Conservation (phyloP, 768 basidiomycete genomes). For the Lentinula raphanica region DNA sequence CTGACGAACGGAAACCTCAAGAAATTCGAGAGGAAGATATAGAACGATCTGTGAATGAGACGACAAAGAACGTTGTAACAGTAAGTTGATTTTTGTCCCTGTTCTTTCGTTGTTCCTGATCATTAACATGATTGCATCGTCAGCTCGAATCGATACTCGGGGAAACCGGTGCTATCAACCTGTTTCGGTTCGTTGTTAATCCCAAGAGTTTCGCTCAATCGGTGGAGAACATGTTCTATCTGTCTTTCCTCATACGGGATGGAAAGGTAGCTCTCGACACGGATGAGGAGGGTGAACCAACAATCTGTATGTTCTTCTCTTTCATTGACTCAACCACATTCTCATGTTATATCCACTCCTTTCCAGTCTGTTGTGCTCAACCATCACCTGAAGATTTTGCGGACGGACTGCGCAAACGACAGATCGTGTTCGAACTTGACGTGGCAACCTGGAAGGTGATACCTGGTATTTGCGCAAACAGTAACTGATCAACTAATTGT, state of each 20-base stretch:
- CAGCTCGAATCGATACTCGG: conserved; percentile 63
- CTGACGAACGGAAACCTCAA: conserved; percentile 64
- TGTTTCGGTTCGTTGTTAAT: conserved; percentile 87
- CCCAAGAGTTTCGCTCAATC: conserved; percentile 89
- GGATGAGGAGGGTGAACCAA: conserved; percentile 61
- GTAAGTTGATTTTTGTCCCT: conserved; percentile 36
- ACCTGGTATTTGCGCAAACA: conserved; percentile 13
- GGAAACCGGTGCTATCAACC: conserved; percentile 50
- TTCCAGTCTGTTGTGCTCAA: conserved; percentile 55
- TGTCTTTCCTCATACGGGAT: conserved; percentile 88
- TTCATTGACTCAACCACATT: background rate
- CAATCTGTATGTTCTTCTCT: conserved; percentile 48
- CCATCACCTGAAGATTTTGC: conserved; percentile 61
- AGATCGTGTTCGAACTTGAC: conserved; percentile 90
- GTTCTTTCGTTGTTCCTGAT: background rate
- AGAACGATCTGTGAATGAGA: conserved; percentile 79
- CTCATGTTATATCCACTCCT: background rate
- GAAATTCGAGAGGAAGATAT: conserved; percentile 84
- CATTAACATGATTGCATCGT: background rate
- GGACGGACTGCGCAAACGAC: conserved; percentile 64
- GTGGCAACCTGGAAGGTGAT: conserved; percentile 87
- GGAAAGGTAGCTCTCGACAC: conserved; percentile 74
- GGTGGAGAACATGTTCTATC: conserved; percentile 94
- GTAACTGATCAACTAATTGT: background rate
- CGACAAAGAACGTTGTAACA: conserved; percentile 74